A percentile compares a stretch with the other conserved stretches of the same genome.
Conservation (phyloP, 148 eudicot species). For the Camellia japonica region DNA sequence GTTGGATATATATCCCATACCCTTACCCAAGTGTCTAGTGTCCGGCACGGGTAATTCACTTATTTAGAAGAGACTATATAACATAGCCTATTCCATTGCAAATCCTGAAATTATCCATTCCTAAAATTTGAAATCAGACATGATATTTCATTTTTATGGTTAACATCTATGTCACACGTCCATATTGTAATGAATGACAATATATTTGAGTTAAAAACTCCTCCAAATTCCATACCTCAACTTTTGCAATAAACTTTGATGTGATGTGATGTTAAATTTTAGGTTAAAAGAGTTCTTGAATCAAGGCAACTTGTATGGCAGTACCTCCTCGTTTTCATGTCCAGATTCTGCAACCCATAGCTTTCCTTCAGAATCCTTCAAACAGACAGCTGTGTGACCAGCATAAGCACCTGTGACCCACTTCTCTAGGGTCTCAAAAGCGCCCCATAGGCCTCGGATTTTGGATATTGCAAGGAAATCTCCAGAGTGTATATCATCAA, state of each 20-base stretch:
- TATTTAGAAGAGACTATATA: too few species aligned
- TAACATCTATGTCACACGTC: too few species aligned
- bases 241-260: conserved; percentile 2
- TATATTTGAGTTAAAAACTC: too few species aligned
- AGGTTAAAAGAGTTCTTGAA: background rate
- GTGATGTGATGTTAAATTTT: background rate
- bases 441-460: conserved; percentile 97
- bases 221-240: background rate
- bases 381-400: conserved; percentile 90
- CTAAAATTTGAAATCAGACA: too few species aligned
- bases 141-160: too few species aligned
- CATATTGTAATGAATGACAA: background rate
- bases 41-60: too few species aligned
- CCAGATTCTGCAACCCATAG: conserved; percentile 99
- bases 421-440: conserved; percentile 94
- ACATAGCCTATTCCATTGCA: too few species aligned
- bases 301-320: background rate
- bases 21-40: too few species aligned
- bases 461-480: conserved; percentile 92
- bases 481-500: conserved; percentile 85
- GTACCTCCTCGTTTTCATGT: conserved; percentile 86
- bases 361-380: conserved; percentile 83
- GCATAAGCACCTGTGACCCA: conserved; percentile 98
- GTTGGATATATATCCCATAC: too few species aligned
- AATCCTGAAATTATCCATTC: too few species aligned